Conservation (phyloP, 306 rosid species). For the Gleditsia sinensis region DNA sequence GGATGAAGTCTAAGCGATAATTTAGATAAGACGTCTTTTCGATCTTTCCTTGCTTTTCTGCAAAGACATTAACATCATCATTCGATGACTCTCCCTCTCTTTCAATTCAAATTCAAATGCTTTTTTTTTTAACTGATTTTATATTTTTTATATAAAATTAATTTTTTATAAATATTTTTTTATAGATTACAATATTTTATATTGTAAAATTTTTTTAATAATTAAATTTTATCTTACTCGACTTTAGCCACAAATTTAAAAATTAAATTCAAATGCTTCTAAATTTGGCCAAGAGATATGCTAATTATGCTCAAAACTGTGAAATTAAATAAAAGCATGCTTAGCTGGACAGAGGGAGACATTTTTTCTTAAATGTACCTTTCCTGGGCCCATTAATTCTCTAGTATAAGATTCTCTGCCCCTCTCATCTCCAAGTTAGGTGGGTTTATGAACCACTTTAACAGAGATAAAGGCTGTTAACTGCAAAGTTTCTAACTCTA, state of each 20-base stretch:
- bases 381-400: not conserved
- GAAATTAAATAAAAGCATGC: not conserved
- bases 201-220: too few species aligned
- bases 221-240: too few species aligned
- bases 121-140: too few species aligned
- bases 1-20: slow-evolving; percentile 62
- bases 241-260: too few species aligned
- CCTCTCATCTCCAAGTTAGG: not conserved
- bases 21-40: slow-evolving; percentile 62
- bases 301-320: not conserved
- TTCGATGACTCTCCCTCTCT: too few species aligned
- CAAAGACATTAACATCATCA: slow-evolving; percentile 47
- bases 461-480: not conserved
- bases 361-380: not conserved
- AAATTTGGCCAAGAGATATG: slow-evolving; percentile 19
- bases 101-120: too few species aligned
- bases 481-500: not conserved
- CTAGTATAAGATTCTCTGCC: not conserved
- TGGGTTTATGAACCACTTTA: not conserved
- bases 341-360: not conserved
- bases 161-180: too few species aligned
- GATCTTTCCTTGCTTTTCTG: slow-evolving; percentile 61
- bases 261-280: not conserved
- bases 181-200: too few species aligned
- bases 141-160: too few species aligned